phyloP scores from a whole-genome alignment of 768 basidiomycete species.

The Neoboletus magnificus region DNA sequence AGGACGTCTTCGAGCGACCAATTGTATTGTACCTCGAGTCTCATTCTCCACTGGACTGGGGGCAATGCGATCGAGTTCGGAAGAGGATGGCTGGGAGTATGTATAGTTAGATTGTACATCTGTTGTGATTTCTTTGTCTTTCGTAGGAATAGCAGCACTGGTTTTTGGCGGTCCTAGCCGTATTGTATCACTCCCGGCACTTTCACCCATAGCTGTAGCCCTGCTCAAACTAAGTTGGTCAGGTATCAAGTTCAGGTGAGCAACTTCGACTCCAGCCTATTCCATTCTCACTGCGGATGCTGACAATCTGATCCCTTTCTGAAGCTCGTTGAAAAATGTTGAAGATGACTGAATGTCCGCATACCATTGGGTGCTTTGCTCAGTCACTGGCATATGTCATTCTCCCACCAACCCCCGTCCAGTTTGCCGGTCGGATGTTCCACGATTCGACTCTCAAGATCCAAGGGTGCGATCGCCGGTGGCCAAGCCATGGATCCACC shows the following conservation, averaged over 20 bases:
- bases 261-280: not conserved
- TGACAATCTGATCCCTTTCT: too few species aligned
- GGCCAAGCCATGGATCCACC: not conserved
- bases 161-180: not conserved
- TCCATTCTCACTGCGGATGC: not conserved
- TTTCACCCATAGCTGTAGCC: too few species aligned
- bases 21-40: constrained; percentile 10
- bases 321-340: not conserved
- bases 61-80: constrained; percentile 6
- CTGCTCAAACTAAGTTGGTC: too few species aligned
- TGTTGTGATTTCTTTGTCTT: constrained; percentile 26
- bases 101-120: constrained; percentile 28
- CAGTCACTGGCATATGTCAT: not conserved
- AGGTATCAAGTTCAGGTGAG: not conserved
- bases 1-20: not conserved
- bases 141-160: constrained; percentile 3
- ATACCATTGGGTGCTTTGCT: not conserved
- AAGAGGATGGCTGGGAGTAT: constrained; percentile 5
- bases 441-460: not conserved
- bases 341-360: not conserved
- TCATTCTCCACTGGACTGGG: constrained; percentile 16
- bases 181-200: not conserved
- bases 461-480: not conserved
- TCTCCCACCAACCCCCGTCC: too few species aligned
- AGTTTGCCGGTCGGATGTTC: not conserved